phyloP scores from a whole-genome alignment of 2,329 filamentous ascomycete species.

The Aspergillus sp. region DNA sequence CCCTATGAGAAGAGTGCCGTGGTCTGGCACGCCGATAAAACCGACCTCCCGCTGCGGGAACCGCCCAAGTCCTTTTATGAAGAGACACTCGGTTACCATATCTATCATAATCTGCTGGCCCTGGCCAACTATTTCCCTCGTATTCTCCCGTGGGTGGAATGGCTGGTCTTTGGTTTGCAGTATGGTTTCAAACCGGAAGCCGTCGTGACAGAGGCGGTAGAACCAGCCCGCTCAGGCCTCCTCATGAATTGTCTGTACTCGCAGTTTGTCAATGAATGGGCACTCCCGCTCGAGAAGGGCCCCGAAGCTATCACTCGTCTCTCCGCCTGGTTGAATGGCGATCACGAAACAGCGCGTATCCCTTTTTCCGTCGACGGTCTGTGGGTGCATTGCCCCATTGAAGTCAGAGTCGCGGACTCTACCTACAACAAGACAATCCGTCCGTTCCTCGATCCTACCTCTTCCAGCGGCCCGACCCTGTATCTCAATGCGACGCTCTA shows the following conservation, averaged over 20 bases:
- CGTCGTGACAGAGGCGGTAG: constrained; percentile 69
- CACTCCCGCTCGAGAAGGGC: constrained; percentile 79
- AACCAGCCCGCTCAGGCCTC: constrained; percentile 76
- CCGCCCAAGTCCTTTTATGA: constrained; percentile 78
- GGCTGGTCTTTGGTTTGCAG: constrained; percentile 97
- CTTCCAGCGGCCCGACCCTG: constrained; percentile 68
- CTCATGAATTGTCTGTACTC: constrained; percentile 97
- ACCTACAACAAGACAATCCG: constrained; percentile 52
- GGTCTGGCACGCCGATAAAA: constrained; percentile 85
- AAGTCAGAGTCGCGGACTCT: constrained; percentile 83
- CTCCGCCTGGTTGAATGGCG: constrained; percentile 80
- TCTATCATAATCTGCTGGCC: constrained; percentile 90
- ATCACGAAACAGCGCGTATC: constrained; percentile 70
- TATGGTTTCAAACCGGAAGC: constrained; percentile 78
- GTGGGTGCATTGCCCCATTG: constrained; percentile 86
- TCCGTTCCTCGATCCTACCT: constrained; percentile 73
- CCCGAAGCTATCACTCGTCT: constrained; percentile 84
- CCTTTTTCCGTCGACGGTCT: constrained; percentile 78
- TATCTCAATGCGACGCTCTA: constrained; percentile 92
- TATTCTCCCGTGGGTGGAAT: constrained; percentile 84
- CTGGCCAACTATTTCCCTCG: constrained; percentile 75
- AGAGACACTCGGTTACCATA: constrained; percentile 75
- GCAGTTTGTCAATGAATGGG: constrained; percentile 99
- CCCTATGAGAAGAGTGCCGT: constrained; percentile 87
- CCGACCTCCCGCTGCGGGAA: constrained; percentile 60